phyloP scores from a whole-genome alignment of 139 green algal species.

The Astrephomene gubernaculifera region DNA sequence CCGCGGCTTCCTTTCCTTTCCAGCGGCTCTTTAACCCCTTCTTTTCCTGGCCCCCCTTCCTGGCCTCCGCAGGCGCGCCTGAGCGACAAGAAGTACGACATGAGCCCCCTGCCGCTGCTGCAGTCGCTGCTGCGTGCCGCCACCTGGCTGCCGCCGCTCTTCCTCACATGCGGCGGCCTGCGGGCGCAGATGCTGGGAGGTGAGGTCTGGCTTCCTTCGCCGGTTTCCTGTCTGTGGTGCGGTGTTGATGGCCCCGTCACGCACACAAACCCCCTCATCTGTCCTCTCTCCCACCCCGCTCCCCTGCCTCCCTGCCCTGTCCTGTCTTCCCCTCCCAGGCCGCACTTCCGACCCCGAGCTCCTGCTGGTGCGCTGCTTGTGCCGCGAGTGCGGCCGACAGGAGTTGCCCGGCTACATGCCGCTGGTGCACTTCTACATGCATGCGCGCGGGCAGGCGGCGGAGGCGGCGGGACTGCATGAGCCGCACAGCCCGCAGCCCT shows the following conservation, averaged over 20 bases:
- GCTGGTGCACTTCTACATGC: conserved; percentile 36
- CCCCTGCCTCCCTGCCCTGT: not conserved
- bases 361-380: conserved; percentile 34
- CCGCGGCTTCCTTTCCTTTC: too few species aligned
- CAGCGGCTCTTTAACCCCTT: not conserved
- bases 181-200: conserved; percentile 39
- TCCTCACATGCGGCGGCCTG: not conserved
- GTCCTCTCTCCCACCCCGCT: not conserved
- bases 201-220: not conserved
- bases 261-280: not conserved
- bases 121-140: conserved; percentile 28
- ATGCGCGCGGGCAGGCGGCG: not conserved
- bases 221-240: not conserved
- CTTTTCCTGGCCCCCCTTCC: not conserved
- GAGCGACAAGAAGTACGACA: not conserved
- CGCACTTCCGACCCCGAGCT: conserved; percentile 28
- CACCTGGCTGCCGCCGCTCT: conserved; percentile 22
- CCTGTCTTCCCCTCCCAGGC: not conserved
- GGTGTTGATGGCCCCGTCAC: not conserved
- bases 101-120: conserved; percentile 30
- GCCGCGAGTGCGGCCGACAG: not conserved
- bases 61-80: not conserved
- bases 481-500: not conserved
- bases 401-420: conserved; percentile 32
- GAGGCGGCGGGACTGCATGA: conserved; percentile 19